phyloP scores from a whole-genome alignment of 495 filamentous ascomycete genomes.

The Penicillium bovifimosum region DNA sequence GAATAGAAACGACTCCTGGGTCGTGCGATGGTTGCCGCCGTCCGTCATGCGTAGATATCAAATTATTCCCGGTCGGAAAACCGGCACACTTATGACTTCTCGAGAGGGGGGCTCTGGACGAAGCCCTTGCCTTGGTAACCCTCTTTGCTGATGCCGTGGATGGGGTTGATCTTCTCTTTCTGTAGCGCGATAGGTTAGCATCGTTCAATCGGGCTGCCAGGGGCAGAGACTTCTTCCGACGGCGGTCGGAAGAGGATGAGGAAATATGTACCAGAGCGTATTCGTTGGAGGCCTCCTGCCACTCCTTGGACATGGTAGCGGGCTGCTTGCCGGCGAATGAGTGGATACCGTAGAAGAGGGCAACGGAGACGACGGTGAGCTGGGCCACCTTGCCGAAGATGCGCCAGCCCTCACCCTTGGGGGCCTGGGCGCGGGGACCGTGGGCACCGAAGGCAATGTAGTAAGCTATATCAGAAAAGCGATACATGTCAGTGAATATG shows the following conservation, averaged over 20 bases:
- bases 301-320: constrained; percentile 90
- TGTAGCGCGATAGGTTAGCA: constrained; percentile 34
- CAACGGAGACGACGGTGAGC: constrained; percentile 55
- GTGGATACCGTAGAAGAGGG: constrained; percentile 61
- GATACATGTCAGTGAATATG: constrained; percentile 19
- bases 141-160: constrained; percentile 74
- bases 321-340: constrained; percentile 62
- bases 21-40: neutral
- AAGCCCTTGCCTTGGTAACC: constrained; percentile 75
- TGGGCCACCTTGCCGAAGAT: constrained; percentile 64
- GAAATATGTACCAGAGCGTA: constrained; percentile 68
- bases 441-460: constrained; percentile 97
- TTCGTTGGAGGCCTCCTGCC: constrained; percentile 86
- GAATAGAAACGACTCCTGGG: neutral
- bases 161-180: constrained; percentile 82
- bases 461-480: constrained; percentile 62
- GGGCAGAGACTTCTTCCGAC: constrained; percentile 6
- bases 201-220: neutral
- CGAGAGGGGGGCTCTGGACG: constrained; percentile 62
- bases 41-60: constrained; percentile 14
- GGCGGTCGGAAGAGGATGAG: neutral
- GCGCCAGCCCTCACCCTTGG: constrained; percentile 75
- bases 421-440: constrained; percentile 75
- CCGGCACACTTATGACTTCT: constrained; percentile 34
- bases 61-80: constrained; percentile 24